Percentiles rank a stretch among this genome's conserved stretches.
phyloP scores from a whole-genome alignment of 2,329 filamentous ascomycete species.

The Aspergillus uvarum region DNA sequence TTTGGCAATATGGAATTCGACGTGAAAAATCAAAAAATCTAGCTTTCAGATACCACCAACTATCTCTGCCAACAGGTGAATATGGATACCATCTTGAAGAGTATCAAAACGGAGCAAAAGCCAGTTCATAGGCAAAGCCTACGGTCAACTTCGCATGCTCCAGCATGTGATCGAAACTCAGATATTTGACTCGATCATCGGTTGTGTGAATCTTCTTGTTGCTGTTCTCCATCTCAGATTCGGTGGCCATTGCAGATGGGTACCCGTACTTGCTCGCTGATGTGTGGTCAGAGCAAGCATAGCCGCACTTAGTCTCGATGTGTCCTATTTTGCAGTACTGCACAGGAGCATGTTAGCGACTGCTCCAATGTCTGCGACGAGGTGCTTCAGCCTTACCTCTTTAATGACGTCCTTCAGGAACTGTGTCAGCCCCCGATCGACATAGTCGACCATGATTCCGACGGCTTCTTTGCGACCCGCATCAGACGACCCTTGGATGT shows the following conservation, averaged over 20 bases:
- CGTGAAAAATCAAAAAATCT: too few species aligned
- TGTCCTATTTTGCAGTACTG: slow-evolving; percentile 87
- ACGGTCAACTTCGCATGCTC: slow-evolving; percentile 85
- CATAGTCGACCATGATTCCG: slow-evolving; percentile 89
- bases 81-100: not conserved
- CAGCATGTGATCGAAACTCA: slow-evolving; percentile 87
- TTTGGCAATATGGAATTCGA: too few species aligned
- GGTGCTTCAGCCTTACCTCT: slow-evolving; percentile 46
- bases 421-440: slow-evolving; percentile 75
- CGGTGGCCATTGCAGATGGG: slow-evolving; percentile 64
- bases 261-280: slow-evolving; percentile 67
- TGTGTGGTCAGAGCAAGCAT: slow-evolving; percentile 73
- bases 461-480: slow-evolving; percentile 81
- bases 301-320: slow-evolving; percentile 83
- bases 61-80: not conserved
- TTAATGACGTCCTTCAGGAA: slow-evolving; percentile 90
- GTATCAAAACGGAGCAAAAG: slow-evolving; percentile 66
- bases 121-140: slow-evolving; percentile 79
- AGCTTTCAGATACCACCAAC: not conserved
- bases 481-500: slow-evolving; percentile 76
- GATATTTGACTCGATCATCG: slow-evolving; percentile 67
- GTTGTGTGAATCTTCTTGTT: slow-evolving; percentile 73
- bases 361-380: too few species aligned
- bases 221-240: slow-evolving; percentile 58
- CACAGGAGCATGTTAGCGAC: slow-evolving; percentile 12